A percentile compares a stretch with the other conserved stretches of the same genome.
Conservation (phyloP, 495 filamentous ascomycete species). For the Neurospora tetraspora region DNA sequence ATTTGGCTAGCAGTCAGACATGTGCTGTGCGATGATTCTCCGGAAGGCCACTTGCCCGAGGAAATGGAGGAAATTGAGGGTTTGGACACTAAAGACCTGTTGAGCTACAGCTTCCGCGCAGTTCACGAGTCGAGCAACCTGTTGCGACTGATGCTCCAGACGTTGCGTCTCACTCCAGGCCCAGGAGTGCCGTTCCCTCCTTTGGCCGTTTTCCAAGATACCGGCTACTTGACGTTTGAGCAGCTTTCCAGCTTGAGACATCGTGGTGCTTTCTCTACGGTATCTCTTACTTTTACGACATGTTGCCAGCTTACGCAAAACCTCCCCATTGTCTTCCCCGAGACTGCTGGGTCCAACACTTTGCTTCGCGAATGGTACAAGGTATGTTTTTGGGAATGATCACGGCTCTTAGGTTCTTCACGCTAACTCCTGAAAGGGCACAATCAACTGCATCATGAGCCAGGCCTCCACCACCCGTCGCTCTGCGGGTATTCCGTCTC, state of each 20-base stretch:
- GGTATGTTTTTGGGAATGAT: conserved; percentile 29
- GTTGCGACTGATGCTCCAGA: conserved; percentile 44
- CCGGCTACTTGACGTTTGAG: conserved; percentile 63
- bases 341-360: conserved; percentile 24
- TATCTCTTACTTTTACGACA: conserved; percentile 73
- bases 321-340: conserved; percentile 23
- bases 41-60: conserved; percentile 75
- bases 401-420: not conserved
- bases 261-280: conserved; percentile 87
- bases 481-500: conserved; percentile 81
- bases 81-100: conserved; percentile 67
- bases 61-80: conserved; percentile 59
- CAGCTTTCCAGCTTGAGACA: conserved; percentile 80
- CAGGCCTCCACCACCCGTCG: conserved; percentile 76
- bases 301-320: conserved; percentile 55
- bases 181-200: conserved; percentile 28
- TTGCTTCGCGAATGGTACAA: conserved; percentile 57
- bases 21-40: conserved; percentile 81
- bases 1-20: conserved; percentile 68
- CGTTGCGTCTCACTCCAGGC: conserved; percentile 22
- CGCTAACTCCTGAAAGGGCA: conserved; percentile 34
- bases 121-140: conserved; percentile 76
- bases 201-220: conserved; percentile 35
- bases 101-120: conserved; percentile 90
- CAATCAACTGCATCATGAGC: conserved; percentile 53